A percentile compares a stretch with the other conserved stretches of the same genome.
Conservation (phyloP, 1,139 yeast genomes). For the Candida freyschussii region DNA sequence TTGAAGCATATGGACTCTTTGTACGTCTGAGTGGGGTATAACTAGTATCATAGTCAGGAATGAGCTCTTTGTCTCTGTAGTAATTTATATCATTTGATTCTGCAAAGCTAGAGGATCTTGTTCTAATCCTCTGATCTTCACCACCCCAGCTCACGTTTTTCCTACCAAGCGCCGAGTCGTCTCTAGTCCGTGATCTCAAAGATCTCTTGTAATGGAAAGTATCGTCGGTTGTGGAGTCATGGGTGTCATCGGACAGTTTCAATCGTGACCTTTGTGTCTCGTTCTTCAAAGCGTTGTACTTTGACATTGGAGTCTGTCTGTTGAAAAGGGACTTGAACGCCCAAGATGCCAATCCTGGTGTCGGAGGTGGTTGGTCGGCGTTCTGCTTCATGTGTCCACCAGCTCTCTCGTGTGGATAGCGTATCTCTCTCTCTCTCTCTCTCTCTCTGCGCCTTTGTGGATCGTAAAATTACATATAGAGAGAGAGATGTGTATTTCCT, state of each 20-base stretch:
- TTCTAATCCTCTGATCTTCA: conserved; percentile 6
- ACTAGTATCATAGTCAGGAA: conserved; percentile 8
- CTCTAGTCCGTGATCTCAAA: not conserved
- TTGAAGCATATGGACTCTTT: conserved; percentile 7
- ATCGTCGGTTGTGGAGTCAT: conserved; percentile 16
- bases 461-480: too few species aligned
- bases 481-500: too few species aligned
- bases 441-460: too few species aligned
- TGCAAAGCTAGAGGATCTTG: conserved; percentile 10
- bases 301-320: conserved; percentile 22
- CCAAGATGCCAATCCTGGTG: conserved; percentile 26
- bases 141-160: conserved; percentile 19
- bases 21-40: conserved; percentile 6
- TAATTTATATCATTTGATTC: conserved; percentile 6
- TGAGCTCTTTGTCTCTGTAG: conserved; percentile 12
- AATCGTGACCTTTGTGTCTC: conserved; percentile 1
- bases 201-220: conserved; percentile 18
- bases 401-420: too few species aligned
- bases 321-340: conserved; percentile 24
- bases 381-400: too few species aligned
- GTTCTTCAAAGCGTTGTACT: conserved; percentile 16
- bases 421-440: too few species aligned
- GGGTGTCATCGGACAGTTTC: not conserved
- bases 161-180: conserved; percentile 4
- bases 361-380: conserved; percentile 12